phyloP scores from a whole-genome alignment of 768 basidiomycete species.

The Suillus spraguei region DNA sequence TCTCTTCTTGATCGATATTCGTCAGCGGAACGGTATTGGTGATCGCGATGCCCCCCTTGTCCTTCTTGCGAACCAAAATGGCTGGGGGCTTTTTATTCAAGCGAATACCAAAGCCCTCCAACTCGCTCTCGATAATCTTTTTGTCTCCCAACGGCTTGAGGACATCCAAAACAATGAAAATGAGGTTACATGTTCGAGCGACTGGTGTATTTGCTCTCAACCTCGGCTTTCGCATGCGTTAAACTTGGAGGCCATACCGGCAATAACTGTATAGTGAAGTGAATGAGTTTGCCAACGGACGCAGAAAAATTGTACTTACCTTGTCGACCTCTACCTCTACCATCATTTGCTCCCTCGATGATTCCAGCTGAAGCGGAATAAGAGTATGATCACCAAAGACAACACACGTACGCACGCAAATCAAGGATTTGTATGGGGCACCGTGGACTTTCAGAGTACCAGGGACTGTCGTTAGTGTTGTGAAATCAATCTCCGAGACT shows the following conservation, averaged over 20 bases:
- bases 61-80: constrained; percentile 81
- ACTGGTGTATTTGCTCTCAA: constrained; percentile 50
- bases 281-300: constrained; percentile 26
- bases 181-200: constrained; percentile 96
- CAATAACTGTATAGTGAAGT: constrained; percentile 55
- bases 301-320: constrained; percentile 44
- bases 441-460: constrained; percentile 95
- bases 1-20: constrained; percentile 94
- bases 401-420: constrained; percentile 59
- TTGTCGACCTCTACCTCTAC: constrained; percentile 95
- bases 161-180: constrained; percentile 98
- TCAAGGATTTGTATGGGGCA: constrained; percentile 96
- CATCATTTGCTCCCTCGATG: constrained; percentile 97
- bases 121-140: constrained; percentile 84
- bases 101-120: constrained; percentile 98
- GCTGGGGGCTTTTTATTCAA: constrained; percentile 94
- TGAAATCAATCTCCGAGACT: constrained; percentile 96
- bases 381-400: constrained; percentile 12
- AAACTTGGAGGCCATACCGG: constrained; percentile 51
- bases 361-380: constrained; percentile 72
- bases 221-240: constrained; percentile 11
- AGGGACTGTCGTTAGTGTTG: constrained; percentile 92
- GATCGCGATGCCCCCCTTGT: constrained; percentile 90
- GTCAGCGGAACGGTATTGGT: constrained; percentile 97
- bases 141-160: constrained; percentile 98